Base-by-base conservation (phyloP, 2,329 filamentous ascomycete genomes). In the Monosporascus sp. region DNA sequence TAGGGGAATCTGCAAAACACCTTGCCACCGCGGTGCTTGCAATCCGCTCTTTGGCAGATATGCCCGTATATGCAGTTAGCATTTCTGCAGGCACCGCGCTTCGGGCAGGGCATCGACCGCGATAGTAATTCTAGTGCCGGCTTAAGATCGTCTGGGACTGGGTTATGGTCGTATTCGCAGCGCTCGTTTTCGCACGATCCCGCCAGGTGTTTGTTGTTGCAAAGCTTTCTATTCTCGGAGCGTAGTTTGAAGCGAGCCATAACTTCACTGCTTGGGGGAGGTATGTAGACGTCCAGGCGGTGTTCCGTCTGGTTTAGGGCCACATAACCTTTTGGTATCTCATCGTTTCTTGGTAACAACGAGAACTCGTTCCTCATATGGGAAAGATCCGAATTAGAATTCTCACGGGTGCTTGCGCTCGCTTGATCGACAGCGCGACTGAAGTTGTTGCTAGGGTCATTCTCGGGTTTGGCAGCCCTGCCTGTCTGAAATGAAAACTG, bases 41-140 rank as follows among this genome's bases (percentile, higher is more conserved):
- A 70, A 15, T 69, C 63, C 18, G 50, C 41, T 17, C 55, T 63
- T 58, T 69, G 68, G 54, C 68, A 70, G 38, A 69, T 56, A 53
- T 70, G 68, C 6, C 67, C 68, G 24, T 58, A 56, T 22, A 57
- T 58, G 56, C 68, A 70, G 15, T 47, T 46, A 0, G 56, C 52
- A 4, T 61, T 53, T 9, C 65, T 55, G 56, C 68, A 70, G 5
- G 35, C 26, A 7, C 63, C 65, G 6, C 64, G 63, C 46, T 60
- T 64, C 1, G 55, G 28, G 53, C 66, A 70, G 7, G 66, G 63
- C 38, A 67, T 49, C 7, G 64, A 63, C 40, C 66, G 66, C 18
- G 66, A 62, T 9, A 68, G 58, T 52, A 50, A 56, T 48, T 64
- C 58, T 15, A 69, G 56, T 2, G 64, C 60, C 8, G 60, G 60